Base-by-base conservation (phyloP, 805 yeast species). In the Candida caryicola region DNA sequence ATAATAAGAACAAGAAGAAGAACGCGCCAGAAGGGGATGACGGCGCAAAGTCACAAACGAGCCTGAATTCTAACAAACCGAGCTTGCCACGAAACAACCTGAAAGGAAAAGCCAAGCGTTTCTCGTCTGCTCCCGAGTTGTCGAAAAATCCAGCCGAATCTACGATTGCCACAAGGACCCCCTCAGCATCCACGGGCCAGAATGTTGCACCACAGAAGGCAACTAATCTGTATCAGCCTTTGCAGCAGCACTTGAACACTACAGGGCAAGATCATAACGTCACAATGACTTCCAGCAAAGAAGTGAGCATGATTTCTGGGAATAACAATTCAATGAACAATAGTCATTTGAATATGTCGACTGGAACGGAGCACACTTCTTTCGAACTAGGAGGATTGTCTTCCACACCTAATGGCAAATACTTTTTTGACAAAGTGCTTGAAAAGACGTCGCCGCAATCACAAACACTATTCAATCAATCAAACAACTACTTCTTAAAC, bases 321-420 rank as follows among this genome's bases (percentile, higher is more conserved):
- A 44, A 43, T 40, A 54, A 46, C 27, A 51, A 50, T 40, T 45
- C 62, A 13, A 50, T 55, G 49, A 66, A 65, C 45, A 54, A 62
- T 19, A 54, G 59, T 40, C 59, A 65, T 40, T 47, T 66, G 41
- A 66, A 66, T 39, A 36, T 60, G 30, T 45, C 66, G n/a, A 45
- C 57, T 10, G 46, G 43, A 15, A 57, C 64, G 2, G 74, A 69
- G 27, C 73, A 68, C 35, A 54, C 69, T 2, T 63, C 69, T 7
- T 67, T 68, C 46, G 74, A 69, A 26, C 37, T 64, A 19, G 65
- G 63, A 7, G 67, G 68, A 7, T 37, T 61, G 10, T 48, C 66
- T 5, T 60, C 66, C 19, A 68, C 73, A 2, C 72, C 74, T 19
- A 66, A 66, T 50, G 60, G 64, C 14, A 68, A 66, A 49, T 66